Percentiles rank a stretch among this genome's conserved stretches.
These are phyloP conservation scores for Flaveria robusta DNA, from an alignment of 129 eudicot genomes.

Conservation along the genomic window DNA sequence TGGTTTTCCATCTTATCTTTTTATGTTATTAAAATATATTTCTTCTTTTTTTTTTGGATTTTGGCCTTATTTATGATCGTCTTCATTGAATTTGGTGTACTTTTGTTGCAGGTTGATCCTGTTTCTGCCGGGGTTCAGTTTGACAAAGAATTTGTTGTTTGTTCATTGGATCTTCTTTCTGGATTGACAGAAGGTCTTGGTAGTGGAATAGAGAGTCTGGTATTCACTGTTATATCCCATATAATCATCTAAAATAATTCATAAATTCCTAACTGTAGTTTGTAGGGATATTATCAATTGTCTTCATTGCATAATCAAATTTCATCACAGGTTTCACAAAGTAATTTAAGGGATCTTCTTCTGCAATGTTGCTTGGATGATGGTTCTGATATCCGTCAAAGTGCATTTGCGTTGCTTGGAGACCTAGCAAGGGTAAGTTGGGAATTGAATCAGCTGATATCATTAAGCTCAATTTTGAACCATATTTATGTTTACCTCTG, in stretches of 20 bases:
- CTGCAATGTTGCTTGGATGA: constrained; percentile 95
- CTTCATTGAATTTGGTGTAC: not conserved
- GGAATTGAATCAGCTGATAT: constrained; percentile 18
- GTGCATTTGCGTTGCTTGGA: constrained; percentile 98
- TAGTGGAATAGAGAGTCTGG: constrained; percentile 90
- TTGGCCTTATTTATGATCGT: not conserved
- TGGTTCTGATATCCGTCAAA: constrained; percentile 81
- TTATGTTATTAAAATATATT: not conserved
- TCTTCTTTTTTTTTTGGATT: too few relatives aligned
- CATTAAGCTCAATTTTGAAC: not conserved
- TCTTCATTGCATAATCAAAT: not conserved
- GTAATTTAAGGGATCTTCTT: constrained; percentile 85
- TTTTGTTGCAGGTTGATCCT: constrained; percentile 64
- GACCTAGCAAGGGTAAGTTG: constrained; percentile 94
- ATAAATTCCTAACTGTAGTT: not conserved
- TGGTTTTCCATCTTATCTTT: not conserved
- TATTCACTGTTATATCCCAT: constrained; percentile 31
- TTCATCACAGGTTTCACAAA: constrained; percentile 69
- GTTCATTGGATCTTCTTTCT: constrained; percentile 90
- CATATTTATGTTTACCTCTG: not conserved
- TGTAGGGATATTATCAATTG: not conserved
- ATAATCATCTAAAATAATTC: not conserved
- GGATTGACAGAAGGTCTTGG: constrained; percentile 97
- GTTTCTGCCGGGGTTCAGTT: constrained; percentile 75
- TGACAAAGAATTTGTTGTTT: constrained; percentile 86